Conservation (phyloP, 495 filamentous ascomycete species). For the Penicillium coffeae region DNA sequence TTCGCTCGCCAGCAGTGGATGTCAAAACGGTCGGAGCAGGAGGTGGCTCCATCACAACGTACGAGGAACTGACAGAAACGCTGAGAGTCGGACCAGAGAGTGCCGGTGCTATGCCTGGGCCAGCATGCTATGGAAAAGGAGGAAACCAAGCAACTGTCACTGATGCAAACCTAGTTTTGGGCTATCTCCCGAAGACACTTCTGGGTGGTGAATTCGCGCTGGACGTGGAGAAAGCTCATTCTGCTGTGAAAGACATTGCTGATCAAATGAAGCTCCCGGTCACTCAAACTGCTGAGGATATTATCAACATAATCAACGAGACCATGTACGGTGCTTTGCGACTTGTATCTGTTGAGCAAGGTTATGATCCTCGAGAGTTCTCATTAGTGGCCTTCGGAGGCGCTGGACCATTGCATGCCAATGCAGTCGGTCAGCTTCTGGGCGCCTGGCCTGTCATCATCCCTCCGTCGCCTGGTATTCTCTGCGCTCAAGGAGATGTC, state of each 20-base stretch:
- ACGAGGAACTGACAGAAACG: slow-evolving; percentile 45
- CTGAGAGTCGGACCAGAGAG: slow-evolving; percentile 49
- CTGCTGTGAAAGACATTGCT: slow-evolving; percentile 39
- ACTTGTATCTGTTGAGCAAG: slow-evolving; percentile 49
- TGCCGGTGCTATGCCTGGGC: slow-evolving; percentile 44
- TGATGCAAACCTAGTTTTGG: slow-evolving; percentile 47
- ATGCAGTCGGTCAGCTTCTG: slow-evolving; percentile 44
- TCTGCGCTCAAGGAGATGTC: slow-evolving; percentile 49
- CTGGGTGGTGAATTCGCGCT: slow-evolving; percentile 44
- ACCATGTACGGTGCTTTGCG: slow-evolving; percentile 50
- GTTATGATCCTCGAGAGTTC: slow-evolving; percentile 50
- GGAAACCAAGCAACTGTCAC: slow-evolving; percentile 45
- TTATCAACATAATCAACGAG: slow-evolving; percentile 47
- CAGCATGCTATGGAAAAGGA: slow-evolving; percentile 47
- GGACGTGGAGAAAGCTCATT: slow-evolving; percentile 33
- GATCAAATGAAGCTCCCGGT: slow-evolving; percentile 39
- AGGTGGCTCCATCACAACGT: slow-evolving; percentile 44
- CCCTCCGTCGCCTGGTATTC: slow-evolving; percentile 46
- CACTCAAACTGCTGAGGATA: slow-evolving; percentile 43
- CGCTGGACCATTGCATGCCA: slow-evolving; percentile 48
- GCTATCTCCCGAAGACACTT: slow-evolving; percentile 44
- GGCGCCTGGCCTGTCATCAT: slow-evolving; percentile 50
- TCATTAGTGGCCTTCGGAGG: slow-evolving; percentile 51
- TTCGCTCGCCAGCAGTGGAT: slow-evolving; percentile 46
- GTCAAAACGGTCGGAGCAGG: slow-evolving; percentile 49